Conservation (phyloP, 768 basidiomycete genomes). For the Phanerochaete carnosa region DNA sequence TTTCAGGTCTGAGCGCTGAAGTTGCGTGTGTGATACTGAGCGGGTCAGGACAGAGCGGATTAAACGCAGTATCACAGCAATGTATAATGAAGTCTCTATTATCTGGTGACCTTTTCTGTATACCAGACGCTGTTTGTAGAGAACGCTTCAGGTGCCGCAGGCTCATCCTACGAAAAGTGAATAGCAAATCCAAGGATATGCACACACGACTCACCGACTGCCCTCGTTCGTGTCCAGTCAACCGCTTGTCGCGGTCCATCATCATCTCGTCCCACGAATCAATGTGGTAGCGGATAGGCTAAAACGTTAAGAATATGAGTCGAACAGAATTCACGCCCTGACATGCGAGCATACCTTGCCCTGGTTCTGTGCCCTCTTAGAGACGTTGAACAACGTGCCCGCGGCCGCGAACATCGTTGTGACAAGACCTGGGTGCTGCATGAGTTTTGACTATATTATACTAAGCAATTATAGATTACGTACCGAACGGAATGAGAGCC, state of each 20-base stretch:
- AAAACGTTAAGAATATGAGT: neutral
- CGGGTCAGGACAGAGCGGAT: neutral
- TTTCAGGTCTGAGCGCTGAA: too few species aligned
- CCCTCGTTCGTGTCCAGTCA: conserved; percentile 85
- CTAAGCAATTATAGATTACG: neutral
- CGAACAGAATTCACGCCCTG: too few species aligned
- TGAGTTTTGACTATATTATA: neutral
- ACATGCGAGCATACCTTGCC: conserved; percentile 64
- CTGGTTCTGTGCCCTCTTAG: conserved; percentile 79
- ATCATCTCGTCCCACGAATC: conserved; percentile 95
- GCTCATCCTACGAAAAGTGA: conserved; percentile 48
- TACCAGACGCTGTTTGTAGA: conserved; percentile 74
- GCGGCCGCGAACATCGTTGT: conserved; percentile 88
- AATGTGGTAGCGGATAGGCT: conserved; percentile 61
- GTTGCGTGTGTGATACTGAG: too few species aligned
- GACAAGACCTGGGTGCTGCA: conserved; percentile 60
- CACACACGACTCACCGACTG: conserved; percentile 65
- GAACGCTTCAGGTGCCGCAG: conserved; percentile 65
- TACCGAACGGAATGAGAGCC: conserved; percentile 94
- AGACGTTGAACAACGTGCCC: conserved; percentile 81
- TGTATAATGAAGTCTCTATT: conserved; percentile 11
- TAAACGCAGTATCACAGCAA: neutral
- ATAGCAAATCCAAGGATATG: neutral
- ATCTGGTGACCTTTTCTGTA: conserved; percentile 46
- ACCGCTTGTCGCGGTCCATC: conserved; percentile 85